A percentile compares a stretch with the other conserved stretches of the same genome.
phyloP scores from a whole-genome alignment of 2,329 filamentous ascomycete species.

The Aspergillus sp. region DNA sequence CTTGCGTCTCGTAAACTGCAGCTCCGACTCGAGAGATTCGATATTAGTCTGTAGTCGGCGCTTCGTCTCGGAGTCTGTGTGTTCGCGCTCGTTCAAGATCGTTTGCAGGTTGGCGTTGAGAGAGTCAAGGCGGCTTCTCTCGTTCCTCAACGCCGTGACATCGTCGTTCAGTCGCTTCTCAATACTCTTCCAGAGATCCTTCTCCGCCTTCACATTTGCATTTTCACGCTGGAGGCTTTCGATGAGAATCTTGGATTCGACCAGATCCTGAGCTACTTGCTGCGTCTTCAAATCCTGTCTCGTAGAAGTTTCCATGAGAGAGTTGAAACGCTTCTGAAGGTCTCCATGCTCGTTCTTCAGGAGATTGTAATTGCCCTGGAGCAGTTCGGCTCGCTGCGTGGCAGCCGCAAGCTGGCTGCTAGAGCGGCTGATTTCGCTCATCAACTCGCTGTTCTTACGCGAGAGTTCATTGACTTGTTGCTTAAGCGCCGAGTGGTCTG shows the following conservation, averaged over 20 bases:
- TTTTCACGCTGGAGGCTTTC: slow-evolving; percentile 90
- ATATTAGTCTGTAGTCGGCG: slow-evolving; percentile 75
- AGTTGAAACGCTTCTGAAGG: slow-evolving; percentile 76
- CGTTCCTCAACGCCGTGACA: slow-evolving; percentile 78
- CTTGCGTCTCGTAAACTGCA: slow-evolving; percentile 76
- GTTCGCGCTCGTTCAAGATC: slow-evolving; percentile 86
- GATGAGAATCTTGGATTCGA: slow-evolving; percentile 75
- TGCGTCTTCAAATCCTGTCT: slow-evolving; percentile 89
- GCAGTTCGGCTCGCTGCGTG: slow-evolving; percentile 80
- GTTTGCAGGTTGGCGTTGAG: slow-evolving; percentile 82
- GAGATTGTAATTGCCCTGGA: slow-evolving; percentile 82
- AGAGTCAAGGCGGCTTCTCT: slow-evolving; percentile 78
- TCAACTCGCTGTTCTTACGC: slow-evolving; percentile 75
- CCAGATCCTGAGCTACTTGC: slow-evolving; percentile 87
- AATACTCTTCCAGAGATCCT: slow-evolving; percentile 90
- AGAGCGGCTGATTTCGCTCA: slow-evolving; percentile 76
- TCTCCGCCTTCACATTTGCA: slow-evolving; percentile 90
- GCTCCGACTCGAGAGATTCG: slow-evolving; percentile 75
- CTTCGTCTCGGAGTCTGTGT: slow-evolving; percentile 75
- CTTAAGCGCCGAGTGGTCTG: slow-evolving; percentile 77
- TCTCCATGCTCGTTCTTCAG: slow-evolving; percentile 82
- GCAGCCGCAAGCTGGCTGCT: slow-evolving; percentile 79
- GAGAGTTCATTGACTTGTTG: slow-evolving; percentile 80
- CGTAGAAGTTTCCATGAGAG: slow-evolving; percentile 75
- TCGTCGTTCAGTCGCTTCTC: slow-evolving; percentile 85